Evolutionary conservation across 768 basidiomycete species (phyloP).

Genomic region (Lactarius deliciosus): DNA sequence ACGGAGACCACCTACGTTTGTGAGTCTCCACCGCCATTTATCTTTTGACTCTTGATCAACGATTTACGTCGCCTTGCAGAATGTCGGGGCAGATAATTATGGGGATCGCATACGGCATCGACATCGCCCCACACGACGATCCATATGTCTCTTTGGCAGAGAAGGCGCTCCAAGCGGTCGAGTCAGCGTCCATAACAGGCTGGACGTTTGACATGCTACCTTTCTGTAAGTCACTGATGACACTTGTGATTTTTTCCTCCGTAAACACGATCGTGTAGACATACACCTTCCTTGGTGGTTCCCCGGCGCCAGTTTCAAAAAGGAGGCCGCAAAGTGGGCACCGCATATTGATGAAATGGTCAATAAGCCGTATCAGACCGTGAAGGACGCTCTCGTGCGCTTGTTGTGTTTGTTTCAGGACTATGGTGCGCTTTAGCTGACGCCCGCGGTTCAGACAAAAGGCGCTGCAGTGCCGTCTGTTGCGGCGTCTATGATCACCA

Average conservation of each 20-base stretch:
- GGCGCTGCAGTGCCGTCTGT: constrained; percentile 21
- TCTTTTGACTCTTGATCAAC: constrained; percentile 6
- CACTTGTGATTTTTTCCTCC: not conserved
- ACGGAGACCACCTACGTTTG: constrained; percentile 22
- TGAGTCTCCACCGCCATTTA: not conserved
- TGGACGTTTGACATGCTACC: constrained; percentile 29
- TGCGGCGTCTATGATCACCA: constrained; percentile 21
- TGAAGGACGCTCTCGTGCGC: constrained; percentile 26
- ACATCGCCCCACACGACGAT: constrained; percentile 29
- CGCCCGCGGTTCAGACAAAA: constrained; percentile 1
- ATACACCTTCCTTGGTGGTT: constrained; percentile 33
- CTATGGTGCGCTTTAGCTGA: not conserved
- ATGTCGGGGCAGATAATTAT: constrained; percentile 28
- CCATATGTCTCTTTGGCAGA: constrained; percentile 28
- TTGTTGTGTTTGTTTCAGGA: not conserved
- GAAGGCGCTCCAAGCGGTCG: constrained; percentile 26
- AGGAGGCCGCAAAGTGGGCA: constrained; percentile 28
- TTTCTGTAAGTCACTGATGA: constrained; percentile 21
- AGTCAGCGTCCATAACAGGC: constrained; percentile 20
- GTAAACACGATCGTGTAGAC: constrained; percentile 19
- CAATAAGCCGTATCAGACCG: constrained; percentile 31
- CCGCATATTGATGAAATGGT: constrained; percentile 30
- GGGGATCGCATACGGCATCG: constrained; percentile 31
- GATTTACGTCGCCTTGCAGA: constrained; percentile 18
- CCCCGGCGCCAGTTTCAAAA: constrained; percentile 34